A percentile compares a stretch with the other conserved stretches of the same genome.
Evolutionary conservation across 148 eudicot genomes (phyloP).

Genomic region (Mesembryanthemum crystallinum): DNA sequence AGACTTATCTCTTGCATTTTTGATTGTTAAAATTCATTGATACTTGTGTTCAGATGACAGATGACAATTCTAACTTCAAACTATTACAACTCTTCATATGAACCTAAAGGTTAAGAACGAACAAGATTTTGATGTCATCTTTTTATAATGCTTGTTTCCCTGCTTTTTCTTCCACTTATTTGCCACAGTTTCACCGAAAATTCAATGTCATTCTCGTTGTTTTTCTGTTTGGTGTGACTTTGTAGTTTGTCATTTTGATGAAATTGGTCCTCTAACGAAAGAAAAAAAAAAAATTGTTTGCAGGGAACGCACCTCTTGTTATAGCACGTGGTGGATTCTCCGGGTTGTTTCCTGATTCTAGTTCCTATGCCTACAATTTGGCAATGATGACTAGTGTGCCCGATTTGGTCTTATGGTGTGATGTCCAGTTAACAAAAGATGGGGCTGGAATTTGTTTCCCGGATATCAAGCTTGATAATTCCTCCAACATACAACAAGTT

Average conservation of each 20-base stretch:
- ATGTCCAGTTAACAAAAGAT: constrained; percentile 77
- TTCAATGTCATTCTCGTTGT: too few species aligned
- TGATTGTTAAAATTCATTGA: too few species aligned
- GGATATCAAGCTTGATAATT: constrained; percentile 50
- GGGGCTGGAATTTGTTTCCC: constrained; percentile 77
- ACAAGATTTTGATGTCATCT: not conserved
- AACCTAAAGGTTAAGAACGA: not conserved
- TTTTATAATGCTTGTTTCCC: not conserved
- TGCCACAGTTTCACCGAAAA: not conserved
- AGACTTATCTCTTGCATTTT: too few species aligned
- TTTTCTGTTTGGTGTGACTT: not conserved
- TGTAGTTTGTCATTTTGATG: not conserved
- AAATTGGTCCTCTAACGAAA: not conserved
- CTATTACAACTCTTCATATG: too few species aligned
- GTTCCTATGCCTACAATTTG: constrained; percentile 41
- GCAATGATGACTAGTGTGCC: constrained; percentile 37
- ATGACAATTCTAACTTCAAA: too few species aligned
- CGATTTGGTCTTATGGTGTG: constrained; percentile 70
- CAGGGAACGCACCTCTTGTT: constrained; percentile 63
- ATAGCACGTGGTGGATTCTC: constrained; percentile 81
- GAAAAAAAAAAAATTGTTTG: constrained; percentile 5
- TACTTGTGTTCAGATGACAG: too few species aligned
- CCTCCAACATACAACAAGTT: constrained; percentile 24
- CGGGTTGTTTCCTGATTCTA: constrained; percentile 76
- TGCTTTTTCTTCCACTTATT: not conserved